Conservation (phyloP, 495 filamentous ascomycete genomes). For the Penicillium cinerascens region DNA sequence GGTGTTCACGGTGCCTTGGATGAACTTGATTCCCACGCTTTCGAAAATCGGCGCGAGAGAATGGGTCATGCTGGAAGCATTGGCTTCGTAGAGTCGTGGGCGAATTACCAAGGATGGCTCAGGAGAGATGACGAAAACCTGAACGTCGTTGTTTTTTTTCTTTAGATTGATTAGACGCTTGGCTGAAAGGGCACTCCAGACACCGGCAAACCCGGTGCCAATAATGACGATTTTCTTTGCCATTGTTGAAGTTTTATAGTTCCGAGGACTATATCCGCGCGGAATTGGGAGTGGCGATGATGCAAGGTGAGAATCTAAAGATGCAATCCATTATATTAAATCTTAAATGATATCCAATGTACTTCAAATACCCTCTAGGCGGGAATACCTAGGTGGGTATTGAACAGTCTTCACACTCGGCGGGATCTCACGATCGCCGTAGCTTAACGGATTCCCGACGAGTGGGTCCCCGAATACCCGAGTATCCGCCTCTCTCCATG, state of each 20-base stretch:
- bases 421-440: not conserved
- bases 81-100: slow-evolving; percentile 33
- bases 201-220: slow-evolving; percentile 34
- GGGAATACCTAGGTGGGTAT: too few species aligned
- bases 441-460: not conserved
- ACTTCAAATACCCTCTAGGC: not conserved
- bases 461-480: not conserved
- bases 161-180: slow-evolving; percentile 23
- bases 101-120: slow-evolving; percentile 26
- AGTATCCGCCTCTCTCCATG: not conserved
- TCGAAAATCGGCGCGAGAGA: slow-evolving; percentile 23
- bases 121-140: slow-evolving; percentile 30
- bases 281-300: not conserved
- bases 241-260: not conserved
- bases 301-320: not conserved
- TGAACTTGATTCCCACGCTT: slow-evolving; percentile 18
- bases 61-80: slow-evolving; percentile 19
- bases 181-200: slow-evolving; percentile 34
- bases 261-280: not conserved
- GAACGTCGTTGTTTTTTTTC: slow-evolving; percentile 12
- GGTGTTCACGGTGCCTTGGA: slow-evolving; percentile 20
- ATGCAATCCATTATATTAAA: not conserved
- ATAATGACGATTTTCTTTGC: slow-evolving; percentile 20
- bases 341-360: not conserved
- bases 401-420: not conserved